These are phyloP conservation scores for Suillus americanus DNA, from an alignment of 768 basidiomycete genomes.

Conservation along the genomic window DNA sequence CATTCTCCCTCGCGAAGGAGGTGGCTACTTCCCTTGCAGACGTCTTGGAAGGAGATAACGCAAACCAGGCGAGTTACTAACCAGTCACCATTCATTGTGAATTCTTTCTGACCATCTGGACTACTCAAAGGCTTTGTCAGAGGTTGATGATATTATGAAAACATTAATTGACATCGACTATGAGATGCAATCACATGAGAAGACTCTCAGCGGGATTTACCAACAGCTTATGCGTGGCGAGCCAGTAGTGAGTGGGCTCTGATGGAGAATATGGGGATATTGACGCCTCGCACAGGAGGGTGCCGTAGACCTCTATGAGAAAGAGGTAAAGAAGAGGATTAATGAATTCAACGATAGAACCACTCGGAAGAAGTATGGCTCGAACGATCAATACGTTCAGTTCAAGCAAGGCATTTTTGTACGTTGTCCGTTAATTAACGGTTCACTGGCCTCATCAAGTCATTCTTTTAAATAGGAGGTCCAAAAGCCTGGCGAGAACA, in stretches of 20 bases:
- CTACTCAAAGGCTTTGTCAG: constrained; percentile 45
- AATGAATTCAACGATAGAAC: constrained; percentile 60
- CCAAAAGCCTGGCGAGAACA: constrained; percentile 59
- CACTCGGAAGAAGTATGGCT: constrained; percentile 76
- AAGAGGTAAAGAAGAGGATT: constrained; percentile 40
- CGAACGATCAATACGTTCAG: constrained; percentile 52
- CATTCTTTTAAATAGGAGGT: constrained; percentile 50
- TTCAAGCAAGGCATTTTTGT: constrained; percentile 74
- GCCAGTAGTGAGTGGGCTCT: constrained; percentile 49
- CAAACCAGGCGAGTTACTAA: constrained; percentile 44
- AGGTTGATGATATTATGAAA: constrained; percentile 69
- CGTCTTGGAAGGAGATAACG: constrained; percentile 51
- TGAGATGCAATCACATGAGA: constrained; percentile 58
- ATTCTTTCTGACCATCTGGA: not conserved
- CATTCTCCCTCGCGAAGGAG: constrained; percentile 46
- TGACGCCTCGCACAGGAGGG: constrained; percentile 42
- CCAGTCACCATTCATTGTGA: not conserved
- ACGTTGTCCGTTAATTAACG: constrained; percentile 23
- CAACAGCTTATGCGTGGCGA: constrained; percentile 57
- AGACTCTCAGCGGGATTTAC: constrained; percentile 52
- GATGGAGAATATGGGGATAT: constrained; percentile 1
- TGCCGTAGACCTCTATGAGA: constrained; percentile 50
- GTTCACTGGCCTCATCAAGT: not conserved
- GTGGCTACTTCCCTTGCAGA: constrained; percentile 64
- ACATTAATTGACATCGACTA: constrained; percentile 64